Conservation (phyloP, 1,284 basidiomycete species). For the Trichosporon inkin region DNA sequence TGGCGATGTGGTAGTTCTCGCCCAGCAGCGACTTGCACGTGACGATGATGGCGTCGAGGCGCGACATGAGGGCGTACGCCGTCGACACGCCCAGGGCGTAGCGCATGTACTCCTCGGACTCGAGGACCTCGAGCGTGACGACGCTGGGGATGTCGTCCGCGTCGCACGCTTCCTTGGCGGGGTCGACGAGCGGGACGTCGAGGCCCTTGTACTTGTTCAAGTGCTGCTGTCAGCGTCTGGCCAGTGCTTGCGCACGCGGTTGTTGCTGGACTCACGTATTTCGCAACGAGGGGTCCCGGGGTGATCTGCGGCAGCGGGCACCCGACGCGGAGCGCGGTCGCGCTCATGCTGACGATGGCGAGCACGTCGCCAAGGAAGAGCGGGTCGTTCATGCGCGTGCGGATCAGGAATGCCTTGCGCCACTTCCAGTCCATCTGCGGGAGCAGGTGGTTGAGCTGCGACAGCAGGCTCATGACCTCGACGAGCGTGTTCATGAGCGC, state of each 20-base stretch:
- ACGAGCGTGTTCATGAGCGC: slow-evolving; percentile 42
- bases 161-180: slow-evolving; percentile 24
- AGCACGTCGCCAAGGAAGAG: slow-evolving; percentile 79
- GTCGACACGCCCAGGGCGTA: slow-evolving; percentile 48
- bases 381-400: slow-evolving; percentile 71
- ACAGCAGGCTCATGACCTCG: slow-evolving; percentile 43
- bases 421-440: slow-evolving; percentile 53
- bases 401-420: slow-evolving; percentile 67
- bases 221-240: slow-evolving; percentile 22
- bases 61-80: slow-evolving; percentile 42
- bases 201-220: slow-evolving; percentile 40
- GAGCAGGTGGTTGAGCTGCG: slow-evolving; percentile 49
- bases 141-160: slow-evolving; percentile 40
- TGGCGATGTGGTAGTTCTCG: slow-evolving; percentile 44
- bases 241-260: too few relatives aligned
- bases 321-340: slow-evolving; percentile 65
- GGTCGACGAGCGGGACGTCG: slow-evolving; percentile 35
- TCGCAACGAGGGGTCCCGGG: slow-evolving; percentile 71
- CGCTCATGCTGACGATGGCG: slow-evolving; percentile 63
- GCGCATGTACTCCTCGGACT: slow-evolving; percentile 46
- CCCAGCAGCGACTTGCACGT: slow-evolving; percentile 48
- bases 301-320: slow-evolving; percentile 78
- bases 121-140: slow-evolving; percentile 46
- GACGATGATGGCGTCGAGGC: slow-evolving; percentile 44
- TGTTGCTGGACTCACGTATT: slow-evolving; percentile 64